A percentile compares a stretch with the other conserved stretches of the same genome.
Evolutionary conservation across 1,284 basidiomycete genomes (phyloP).

Genomic region (Moniliella sp.): DNA sequence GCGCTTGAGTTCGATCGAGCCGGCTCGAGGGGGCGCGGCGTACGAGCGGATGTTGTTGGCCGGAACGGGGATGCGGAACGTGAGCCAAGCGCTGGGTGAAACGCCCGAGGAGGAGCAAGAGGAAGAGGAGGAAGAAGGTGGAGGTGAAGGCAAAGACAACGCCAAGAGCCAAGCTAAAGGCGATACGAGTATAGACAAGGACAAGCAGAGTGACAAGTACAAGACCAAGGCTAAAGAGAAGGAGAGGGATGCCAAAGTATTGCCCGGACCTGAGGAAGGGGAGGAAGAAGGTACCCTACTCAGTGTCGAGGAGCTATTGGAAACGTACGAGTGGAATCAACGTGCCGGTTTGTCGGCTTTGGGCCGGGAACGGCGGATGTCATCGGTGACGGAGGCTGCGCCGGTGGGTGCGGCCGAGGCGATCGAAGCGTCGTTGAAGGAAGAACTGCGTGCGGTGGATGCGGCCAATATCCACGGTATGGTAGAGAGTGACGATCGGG

Average conservation of each 20-base stretch:
- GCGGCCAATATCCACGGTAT: constrained; percentile 83
- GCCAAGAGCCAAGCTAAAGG: background rate
- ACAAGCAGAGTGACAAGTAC: background rate
- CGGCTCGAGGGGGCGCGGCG: constrained; percentile 17
- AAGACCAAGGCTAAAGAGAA: background rate
- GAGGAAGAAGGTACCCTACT: constrained; percentile 24
- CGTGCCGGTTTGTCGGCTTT: constrained; percentile 2
- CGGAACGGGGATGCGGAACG: constrained; percentile 13
- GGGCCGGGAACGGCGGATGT: background rate
- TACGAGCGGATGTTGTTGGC: constrained; percentile 25
- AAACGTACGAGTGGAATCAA: constrained; percentile 70
- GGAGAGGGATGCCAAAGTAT: background rate
- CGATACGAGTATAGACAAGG: too few relatives aligned
- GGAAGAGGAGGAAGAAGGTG: background rate
- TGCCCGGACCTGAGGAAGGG: constrained; percentile 9
- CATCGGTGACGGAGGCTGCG: background rate
- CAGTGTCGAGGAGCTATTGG: constrained; percentile 77
- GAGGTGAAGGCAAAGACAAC: background rate
- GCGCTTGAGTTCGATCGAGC: constrained; percentile 20
- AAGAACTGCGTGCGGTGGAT: constrained; percentile 27
- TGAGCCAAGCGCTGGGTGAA: constrained; percentile 17
- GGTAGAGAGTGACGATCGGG: constrained; percentile 65
- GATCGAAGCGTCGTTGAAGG: constrained; percentile 26
- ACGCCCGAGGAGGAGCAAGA: constrained; percentile 8
- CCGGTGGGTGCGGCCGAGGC: constrained; percentile 23